Percentiles rank a stretch among this genome's conserved stretches.
phyloP scores from a whole-genome alignment of 148 eudicot species.

The Vaccinium vitisidaea region DNA sequence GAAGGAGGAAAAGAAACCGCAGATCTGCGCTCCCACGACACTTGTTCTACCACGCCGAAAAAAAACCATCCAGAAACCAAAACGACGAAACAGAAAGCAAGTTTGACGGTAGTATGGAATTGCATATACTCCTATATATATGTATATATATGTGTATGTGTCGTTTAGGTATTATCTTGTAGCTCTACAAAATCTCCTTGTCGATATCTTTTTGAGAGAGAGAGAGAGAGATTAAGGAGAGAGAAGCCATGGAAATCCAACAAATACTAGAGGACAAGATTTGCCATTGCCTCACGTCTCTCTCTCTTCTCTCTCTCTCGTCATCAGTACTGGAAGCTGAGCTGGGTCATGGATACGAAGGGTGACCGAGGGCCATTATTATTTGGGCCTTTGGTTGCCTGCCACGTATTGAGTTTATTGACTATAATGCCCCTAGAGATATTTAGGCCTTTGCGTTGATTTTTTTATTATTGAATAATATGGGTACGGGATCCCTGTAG shows the following conservation, averaged over 20 bases:
- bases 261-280: not conserved
- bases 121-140: no score
- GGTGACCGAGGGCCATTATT: not conserved
- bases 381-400: not conserved
- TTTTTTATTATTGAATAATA: no score
- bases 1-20: not conserved
- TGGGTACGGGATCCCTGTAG: no score
- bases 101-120: no score
- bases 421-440: not conserved
- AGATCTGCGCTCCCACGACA: not conserved
- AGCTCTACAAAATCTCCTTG: no score
- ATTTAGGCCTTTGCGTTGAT: no score
- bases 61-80: no score
- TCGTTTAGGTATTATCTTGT: no score
- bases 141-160: no score
- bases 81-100: no score
- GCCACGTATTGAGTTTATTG: not conserved
- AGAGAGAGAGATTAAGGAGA: not conserved
- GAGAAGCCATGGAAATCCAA: not conserved
- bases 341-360: not conserved
- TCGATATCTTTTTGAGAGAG: not conserved
- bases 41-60: not conserved
- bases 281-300: not conserved
- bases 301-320: not conserved
- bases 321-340: not conserved